Evolutionary conservation across 2,329 filamentous ascomycete genomes (phyloP), one percentile per base, ranked within the genome.

Genomic region (Myriosclerotinia curreyana): DNA sequence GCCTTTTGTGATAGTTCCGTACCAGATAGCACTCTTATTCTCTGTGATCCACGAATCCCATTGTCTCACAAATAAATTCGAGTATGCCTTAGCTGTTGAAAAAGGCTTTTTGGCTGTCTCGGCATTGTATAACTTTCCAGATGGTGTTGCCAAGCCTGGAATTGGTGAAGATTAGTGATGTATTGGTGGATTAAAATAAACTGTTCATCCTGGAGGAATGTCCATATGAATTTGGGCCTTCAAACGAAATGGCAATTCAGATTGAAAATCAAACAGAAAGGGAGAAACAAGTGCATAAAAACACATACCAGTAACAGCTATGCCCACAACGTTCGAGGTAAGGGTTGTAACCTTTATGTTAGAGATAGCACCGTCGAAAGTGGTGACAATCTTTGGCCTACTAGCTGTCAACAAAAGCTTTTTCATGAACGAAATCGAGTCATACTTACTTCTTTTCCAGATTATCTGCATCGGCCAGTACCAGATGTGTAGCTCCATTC

Each of bases 11-110:
- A 95, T 74, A 6, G 83, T 82, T 40, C 87, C 87, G 38, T 91
- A 90, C 81, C 88, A 95, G 36, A 96, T 81, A 2, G 88, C 83
- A 71, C 87, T 88, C 66, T 83, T 85, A 71, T 90, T 87, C 53
- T 86, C 82, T 0, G 83, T 86, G 34, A 86, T 79, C 77, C 88
- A 96, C n/a, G 82, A 76, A 74, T 96, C 91, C 91, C 91, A 96
- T 72, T 96, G 90, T 17, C 91, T 84, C 36, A 91, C 89, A 71
- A 91, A 95, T 34, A 93, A 83, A 55, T 83, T 85, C 25, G 85
- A 85, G 75, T 95, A 95, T 28, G 92, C 82, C 70, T 84, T 87
- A 36, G 85, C 91, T 4, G 85, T 83, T 25, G 87, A 87, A 31
- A 80, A 77, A 2, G 83, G 79, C 72, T 86, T 85, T 67, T 83